Conservation (phyloP, 2,329 filamentous ascomycete species). For the Ophiostoma sp. region DNA sequence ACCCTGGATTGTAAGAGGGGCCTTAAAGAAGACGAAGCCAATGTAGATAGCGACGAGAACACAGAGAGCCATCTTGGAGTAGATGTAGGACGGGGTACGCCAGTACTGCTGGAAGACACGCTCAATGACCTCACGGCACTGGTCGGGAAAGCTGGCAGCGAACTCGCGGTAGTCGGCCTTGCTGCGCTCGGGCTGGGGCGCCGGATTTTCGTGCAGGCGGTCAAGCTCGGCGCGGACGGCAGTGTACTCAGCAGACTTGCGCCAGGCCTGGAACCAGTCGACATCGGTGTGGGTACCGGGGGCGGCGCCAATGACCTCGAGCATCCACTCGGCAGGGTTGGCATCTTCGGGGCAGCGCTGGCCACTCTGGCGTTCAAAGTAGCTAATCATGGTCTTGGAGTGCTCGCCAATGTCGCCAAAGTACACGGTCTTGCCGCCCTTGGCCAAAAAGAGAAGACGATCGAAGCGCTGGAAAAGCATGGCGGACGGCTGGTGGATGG, state of each 20-base stretch:
- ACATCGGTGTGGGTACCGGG: slow-evolving; percentile 63
- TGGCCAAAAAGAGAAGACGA: slow-evolving; percentile 74
- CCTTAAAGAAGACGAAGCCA: slow-evolving; percentile 76
- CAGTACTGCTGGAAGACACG: slow-evolving; percentile 91
- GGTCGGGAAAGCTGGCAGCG: slow-evolving; percentile 69
- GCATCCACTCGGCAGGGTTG: slow-evolving; percentile 84
- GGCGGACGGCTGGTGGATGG: slow-evolving; percentile 94
- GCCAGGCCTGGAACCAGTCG: slow-evolving; percentile 66
- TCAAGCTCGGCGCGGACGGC: slow-evolving; percentile 59
- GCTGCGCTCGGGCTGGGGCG: slow-evolving; percentile 38
- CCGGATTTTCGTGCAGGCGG: slow-evolving; percentile 54
- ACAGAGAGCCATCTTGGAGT: slow-evolving; percentile 73
- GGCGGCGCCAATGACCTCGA: slow-evolving; percentile 62
- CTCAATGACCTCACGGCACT: slow-evolving; percentile 66
- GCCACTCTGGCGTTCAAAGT: slow-evolving; percentile 75
- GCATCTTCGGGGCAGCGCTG: slow-evolving; percentile 63
- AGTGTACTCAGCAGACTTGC: slow-evolving; percentile 56
- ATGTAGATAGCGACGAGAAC: slow-evolving; percentile 69
- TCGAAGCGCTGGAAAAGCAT: slow-evolving; percentile 94
- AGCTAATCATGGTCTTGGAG: slow-evolving; percentile 65
- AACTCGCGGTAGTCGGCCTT: slow-evolving; percentile 66
- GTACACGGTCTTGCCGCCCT: slow-evolving; percentile 76
- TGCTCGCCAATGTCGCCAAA: slow-evolving; percentile 72
- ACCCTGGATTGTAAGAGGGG: slow-evolving; percentile 71
- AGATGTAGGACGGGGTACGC: slow-evolving; percentile 86